Conservation (phyloP, 2,329 filamentous ascomycete species). For the Beauveria sp. region DNA sequence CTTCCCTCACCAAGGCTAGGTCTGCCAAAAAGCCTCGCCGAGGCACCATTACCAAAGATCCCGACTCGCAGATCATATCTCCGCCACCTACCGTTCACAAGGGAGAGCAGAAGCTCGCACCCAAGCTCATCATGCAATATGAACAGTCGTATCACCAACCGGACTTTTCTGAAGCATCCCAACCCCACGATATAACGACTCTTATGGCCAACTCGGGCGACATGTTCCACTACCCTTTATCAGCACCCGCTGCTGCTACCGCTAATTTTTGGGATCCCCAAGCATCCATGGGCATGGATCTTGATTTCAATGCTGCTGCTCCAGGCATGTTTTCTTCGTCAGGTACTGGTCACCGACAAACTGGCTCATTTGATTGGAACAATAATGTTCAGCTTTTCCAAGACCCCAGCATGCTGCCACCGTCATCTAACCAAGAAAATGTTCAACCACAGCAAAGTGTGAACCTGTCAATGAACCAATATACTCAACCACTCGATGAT, state of each 20-base stretch:
- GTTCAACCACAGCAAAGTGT: constrained; percentile 20
- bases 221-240: constrained; percentile 53
- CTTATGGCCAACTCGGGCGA: constrained; percentile 43
- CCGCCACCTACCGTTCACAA: constrained; percentile 53
- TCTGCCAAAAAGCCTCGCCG: constrained; percentile 41
- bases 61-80: constrained; percentile 45
- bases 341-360: constrained; percentile 33
- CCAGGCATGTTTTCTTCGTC: constrained; percentile 34
- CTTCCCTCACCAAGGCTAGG: constrained; percentile 20
- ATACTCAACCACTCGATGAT: constrained; percentile 39
- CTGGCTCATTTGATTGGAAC: constrained; percentile 51
- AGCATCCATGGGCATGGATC: constrained; percentile 48
- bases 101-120: constrained; percentile 46
- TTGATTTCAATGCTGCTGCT: constrained; percentile 45
- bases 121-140: constrained; percentile 51
- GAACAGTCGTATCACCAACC: constrained; percentile 45
- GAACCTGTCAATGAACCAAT: constrained; percentile 16
- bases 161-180: constrained; percentile 41
- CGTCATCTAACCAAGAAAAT: constrained; percentile 28
- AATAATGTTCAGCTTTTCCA: constrained; percentile 48
- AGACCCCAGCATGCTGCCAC: constrained; percentile 29
- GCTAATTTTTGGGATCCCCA: constrained; percentile 52
- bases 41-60: constrained; percentile 30
- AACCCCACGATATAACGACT: constrained; percentile 41
- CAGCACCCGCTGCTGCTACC: constrained; percentile 45